These are phyloP conservation scores for Smallanthus sonchifolius DNA, from an alignment of 129 eudicot genomes.

Conservation along the genomic window DNA sequence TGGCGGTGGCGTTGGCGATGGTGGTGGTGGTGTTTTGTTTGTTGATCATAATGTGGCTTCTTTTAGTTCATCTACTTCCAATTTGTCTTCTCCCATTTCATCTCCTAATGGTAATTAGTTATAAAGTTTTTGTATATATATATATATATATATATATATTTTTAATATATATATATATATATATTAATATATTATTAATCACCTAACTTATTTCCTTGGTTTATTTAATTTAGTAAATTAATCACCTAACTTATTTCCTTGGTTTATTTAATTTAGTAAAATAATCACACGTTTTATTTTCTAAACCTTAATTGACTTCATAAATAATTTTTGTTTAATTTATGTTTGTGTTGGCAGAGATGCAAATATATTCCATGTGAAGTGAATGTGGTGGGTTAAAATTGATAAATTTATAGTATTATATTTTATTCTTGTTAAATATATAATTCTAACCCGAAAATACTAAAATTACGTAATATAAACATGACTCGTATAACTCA, in stretches of 20 bases:
- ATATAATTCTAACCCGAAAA: no score
- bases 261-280: not conserved
- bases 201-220: not conserved
- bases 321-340: not conserved
- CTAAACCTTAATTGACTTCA: not conserved
- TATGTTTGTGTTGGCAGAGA: not conserved
- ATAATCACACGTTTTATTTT: not conserved
- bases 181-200: not conserved
- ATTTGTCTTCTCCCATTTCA: slow-evolving; percentile 37
- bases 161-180: no score
- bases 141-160: no score
- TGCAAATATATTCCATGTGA: not conserved
- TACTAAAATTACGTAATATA: no score
- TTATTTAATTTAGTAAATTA: not conserved
- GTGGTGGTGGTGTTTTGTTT: slow-evolving; percentile 9
- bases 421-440: no score
- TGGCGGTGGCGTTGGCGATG: not conserved
- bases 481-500: no score
- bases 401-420: no score
- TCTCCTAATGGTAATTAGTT: slow-evolving; percentile 26
- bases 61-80: slow-evolving; percentile 46
- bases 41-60: slow-evolving; percentile 28
- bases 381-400: not conserved
- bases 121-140: not conserved
- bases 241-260: slow-evolving; percentile 5